Conservation (phyloP, 495 filamentous ascomycete species). For the Mycothermus thermophilus region DNA sequence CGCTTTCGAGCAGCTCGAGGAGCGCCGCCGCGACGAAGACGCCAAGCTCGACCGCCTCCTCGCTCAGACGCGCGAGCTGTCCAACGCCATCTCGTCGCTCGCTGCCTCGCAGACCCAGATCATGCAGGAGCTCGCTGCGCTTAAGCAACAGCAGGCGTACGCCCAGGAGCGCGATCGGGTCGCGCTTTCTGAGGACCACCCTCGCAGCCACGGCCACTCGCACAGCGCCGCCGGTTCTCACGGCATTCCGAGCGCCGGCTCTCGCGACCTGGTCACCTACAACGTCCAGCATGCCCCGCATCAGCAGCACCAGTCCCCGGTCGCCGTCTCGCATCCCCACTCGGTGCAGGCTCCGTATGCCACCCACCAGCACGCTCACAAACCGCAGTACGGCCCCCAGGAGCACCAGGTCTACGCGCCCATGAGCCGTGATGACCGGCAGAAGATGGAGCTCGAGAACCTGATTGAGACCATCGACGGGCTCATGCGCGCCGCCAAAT, state of each 20-base stretch:
- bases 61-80: conserved; percentile 51
- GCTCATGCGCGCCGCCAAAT: conserved; percentile 49
- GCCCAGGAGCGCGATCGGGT: conserved; percentile 13
- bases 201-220: conserved; percentile 6
- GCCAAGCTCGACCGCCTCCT: conserved; percentile 77
- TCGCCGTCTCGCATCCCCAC: conserved; percentile 20
- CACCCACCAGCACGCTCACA: conserved; percentile 5
- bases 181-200: conserved; percentile 1
- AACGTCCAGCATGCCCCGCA: conserved; percentile 8
- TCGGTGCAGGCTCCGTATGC: conserved; percentile 13
- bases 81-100: conserved; percentile 60
- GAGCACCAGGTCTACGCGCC: conserved; percentile 24
- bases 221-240: conserved; percentile 14
- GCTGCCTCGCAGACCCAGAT: conserved; percentile 42
- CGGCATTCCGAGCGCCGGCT: conserved; percentile 4
- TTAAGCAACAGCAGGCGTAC: conserved; percentile 15
- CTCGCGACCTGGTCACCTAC: conserved; percentile 16
- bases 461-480: conserved; percentile 51
- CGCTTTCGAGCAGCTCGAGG: conserved; percentile 41
- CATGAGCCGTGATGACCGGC: conserved; percentile 22
- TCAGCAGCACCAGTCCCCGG: conserved; percentile 14
- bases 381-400: conserved; percentile 13
- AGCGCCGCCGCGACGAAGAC: conserved; percentile 53
- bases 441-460: conserved; percentile 46
- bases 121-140: conserved; percentile 10